Conservation (phyloP, 23 red algal genomes). For the Gracilaria gracilis region DNA sequence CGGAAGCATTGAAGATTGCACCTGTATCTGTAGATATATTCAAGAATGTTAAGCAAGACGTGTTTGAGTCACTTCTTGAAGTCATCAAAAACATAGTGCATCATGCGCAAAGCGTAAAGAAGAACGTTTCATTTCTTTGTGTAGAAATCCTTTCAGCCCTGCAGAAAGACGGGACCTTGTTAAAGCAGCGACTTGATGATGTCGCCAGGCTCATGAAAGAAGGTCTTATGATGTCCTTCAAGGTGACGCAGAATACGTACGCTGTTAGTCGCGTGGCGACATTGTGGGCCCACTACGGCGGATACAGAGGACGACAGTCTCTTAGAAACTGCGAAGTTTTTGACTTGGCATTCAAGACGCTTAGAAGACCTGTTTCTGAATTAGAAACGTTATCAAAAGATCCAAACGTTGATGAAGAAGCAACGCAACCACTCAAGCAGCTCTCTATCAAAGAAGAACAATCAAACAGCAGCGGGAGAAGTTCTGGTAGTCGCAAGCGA, state of each 20-base stretch:
- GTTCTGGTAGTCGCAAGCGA: constrained; percentile 9
- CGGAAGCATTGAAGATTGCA: not conserved
- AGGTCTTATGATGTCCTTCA: constrained; percentile 35
- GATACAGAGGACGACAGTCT: constrained; percentile 25
- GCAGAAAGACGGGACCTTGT: constrained; percentile 47
- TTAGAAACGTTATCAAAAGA: not conserved
- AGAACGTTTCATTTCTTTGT: constrained; percentile 45
- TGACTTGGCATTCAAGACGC: constrained; percentile 29
- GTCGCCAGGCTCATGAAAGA: constrained; percentile 35
- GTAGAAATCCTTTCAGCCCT: constrained; percentile 55
- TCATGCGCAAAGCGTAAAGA: constrained; percentile 15
- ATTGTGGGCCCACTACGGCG: constrained; percentile 68
- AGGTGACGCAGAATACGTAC: constrained; percentile 2
- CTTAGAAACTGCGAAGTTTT: constrained; percentile 33
- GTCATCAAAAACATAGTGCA: constrained; percentile 27
- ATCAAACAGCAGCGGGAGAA: not conserved
- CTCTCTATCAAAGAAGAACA: constrained; percentile 44
- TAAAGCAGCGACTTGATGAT: constrained; percentile 25
- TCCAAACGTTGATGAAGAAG: constrained; percentile 49
- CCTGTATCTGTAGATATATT: constrained; percentile 42
- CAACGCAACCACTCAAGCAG: constrained; percentile 46
- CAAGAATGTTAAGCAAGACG: constrained; percentile 33
- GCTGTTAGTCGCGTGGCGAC: constrained; percentile 24
- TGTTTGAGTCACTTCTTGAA: constrained; percentile 54
- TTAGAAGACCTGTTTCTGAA: constrained; percentile 12